Conservation (phyloP, 352 stramenopile genomes). For the Pythium biforme region DNA sequence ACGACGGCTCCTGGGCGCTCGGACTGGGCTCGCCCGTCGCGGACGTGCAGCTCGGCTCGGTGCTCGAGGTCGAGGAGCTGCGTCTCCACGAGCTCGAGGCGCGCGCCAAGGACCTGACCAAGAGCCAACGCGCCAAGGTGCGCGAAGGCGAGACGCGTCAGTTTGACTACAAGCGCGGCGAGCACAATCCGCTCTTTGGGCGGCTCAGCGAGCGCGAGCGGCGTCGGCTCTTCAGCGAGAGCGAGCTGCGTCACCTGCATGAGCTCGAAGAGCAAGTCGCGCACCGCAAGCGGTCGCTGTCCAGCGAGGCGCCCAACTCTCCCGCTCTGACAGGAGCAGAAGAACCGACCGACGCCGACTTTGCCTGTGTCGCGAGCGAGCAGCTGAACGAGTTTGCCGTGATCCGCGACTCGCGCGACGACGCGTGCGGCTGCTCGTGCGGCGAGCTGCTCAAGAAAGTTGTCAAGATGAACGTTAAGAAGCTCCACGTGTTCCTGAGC, state of each 20-base stretch:
- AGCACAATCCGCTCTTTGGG: slow-evolving; percentile 76
- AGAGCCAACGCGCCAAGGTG: slow-evolving; percentile 52
- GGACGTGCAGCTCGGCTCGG: slow-evolving; percentile 68
- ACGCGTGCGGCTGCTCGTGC: slow-evolving; percentile 73
- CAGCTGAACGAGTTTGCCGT: slow-evolving; percentile 81
- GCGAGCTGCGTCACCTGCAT: slow-evolving; percentile 28
- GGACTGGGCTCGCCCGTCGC: slow-evolving; percentile 59
- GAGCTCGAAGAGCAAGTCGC: slow-evolving; percentile 21
- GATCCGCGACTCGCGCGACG: slow-evolving; percentile 81
- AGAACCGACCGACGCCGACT: slow-evolving; percentile 33
- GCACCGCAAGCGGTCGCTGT: slow-evolving; percentile 20
- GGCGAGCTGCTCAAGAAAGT: slow-evolving; percentile 84
- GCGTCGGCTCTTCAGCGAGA: slow-evolving; percentile 60
- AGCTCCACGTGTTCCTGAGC: slow-evolving; percentile 64
- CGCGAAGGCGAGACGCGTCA: slow-evolving; percentile 71
- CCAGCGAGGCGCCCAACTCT: not conserved
- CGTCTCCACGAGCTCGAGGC: slow-evolving; percentile 49
- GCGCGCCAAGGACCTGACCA: slow-evolving; percentile 60
- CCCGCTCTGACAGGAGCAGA: not conserved
- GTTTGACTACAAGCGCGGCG: slow-evolving; percentile 76
- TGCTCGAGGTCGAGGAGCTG: slow-evolving; percentile 64
- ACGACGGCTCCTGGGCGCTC: slow-evolving; percentile 81
- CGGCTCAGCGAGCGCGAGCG: slow-evolving; percentile 68
- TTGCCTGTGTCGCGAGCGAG: slow-evolving; percentile 77
- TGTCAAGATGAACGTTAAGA: slow-evolving; percentile 83